Evolutionary conservation across 2,329 filamentous ascomycete species (phyloP).

Genomic region (Fusarium pseudograminearum): DNA sequence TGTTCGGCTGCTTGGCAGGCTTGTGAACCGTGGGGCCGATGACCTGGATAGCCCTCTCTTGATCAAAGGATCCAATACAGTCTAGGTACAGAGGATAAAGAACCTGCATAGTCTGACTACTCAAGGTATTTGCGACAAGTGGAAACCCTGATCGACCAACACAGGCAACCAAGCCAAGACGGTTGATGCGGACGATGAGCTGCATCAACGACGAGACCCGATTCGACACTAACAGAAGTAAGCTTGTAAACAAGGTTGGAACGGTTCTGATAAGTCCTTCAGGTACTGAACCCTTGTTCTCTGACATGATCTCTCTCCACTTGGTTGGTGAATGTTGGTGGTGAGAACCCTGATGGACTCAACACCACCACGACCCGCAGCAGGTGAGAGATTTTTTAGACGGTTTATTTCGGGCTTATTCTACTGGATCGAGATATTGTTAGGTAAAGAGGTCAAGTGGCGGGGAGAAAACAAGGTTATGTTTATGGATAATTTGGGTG

Average conservation of each 20-base stretch:
- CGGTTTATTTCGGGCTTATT: neutral
- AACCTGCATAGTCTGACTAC: neutral
- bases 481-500: conserved; percentile 31
- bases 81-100: neutral
- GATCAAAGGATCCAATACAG: neutral
- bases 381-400: conserved; percentile 21
- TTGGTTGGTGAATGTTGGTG: conserved; percentile 6
- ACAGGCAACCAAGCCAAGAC: neutral
- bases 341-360: conserved; percentile 45
- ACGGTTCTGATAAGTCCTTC: neutral
- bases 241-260: conserved; percentile 26
- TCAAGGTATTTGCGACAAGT: neutral
- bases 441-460: neutral
- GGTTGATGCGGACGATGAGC: neutral
- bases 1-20: neutral
- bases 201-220: neutral
- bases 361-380: neutral
- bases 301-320: conserved; percentile 2
- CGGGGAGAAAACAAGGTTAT: conserved; percentile 34
- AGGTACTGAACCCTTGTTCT: neutral
- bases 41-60: conserved; percentile 17
- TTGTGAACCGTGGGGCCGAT: conserved; percentile 21
- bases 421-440: neutral
- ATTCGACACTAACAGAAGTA: conserved; percentile 15
- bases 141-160: neutral